Percentiles rank a stretch among this genome's conserved stretches.
Evolutionary conservation across 441 rosid genomes (phyloP).

Genomic region (Hura crepitans): DNA sequence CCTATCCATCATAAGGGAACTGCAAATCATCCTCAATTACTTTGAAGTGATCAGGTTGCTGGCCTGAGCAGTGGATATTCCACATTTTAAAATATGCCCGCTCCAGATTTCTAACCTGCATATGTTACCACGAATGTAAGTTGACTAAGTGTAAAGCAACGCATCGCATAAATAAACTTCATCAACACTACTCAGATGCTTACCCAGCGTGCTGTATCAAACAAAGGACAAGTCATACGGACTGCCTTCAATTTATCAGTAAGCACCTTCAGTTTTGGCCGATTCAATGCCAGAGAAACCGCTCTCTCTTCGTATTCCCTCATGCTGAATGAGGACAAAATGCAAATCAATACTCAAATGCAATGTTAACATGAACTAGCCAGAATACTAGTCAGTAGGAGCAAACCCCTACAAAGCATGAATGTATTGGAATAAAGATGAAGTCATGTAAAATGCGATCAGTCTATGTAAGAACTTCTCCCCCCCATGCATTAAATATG

Average conservation of each 20-base stretch:
- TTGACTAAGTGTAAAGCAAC: not conserved
- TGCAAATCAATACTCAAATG: not conserved
- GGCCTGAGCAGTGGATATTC: constrained; percentile 73
- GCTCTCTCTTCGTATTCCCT: constrained; percentile 93
- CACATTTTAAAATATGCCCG: constrained; percentile 94
- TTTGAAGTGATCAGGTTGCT: constrained; percentile 73
- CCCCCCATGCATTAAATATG: no score
- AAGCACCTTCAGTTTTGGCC: constrained; percentile 67
- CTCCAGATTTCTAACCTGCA: constrained; percentile 88
- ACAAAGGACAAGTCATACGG: constrained; percentile 82
- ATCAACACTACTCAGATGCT: constrained; percentile 16
- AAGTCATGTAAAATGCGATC: not conserved
- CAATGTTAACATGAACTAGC: not conserved
- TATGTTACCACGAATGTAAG: not conserved
- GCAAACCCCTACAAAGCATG: not conserved
- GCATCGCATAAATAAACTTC: not conserved
- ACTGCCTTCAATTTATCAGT: constrained; percentile 59
- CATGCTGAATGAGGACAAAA: constrained; percentile 43
- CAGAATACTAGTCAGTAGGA: not conserved
- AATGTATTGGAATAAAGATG: not conserved
- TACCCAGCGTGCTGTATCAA: constrained; percentile 94
- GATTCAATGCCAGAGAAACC: constrained; percentile 70
- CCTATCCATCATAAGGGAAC: constrained; percentile 63
- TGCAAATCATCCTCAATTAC: constrained; percentile 73
- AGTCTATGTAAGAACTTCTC: not conserved